These are phyloP conservation scores for Planoprotostelium fungivorum DNA, from an alignment of 78 protist genomes.

Conservation along the genomic window DNA sequence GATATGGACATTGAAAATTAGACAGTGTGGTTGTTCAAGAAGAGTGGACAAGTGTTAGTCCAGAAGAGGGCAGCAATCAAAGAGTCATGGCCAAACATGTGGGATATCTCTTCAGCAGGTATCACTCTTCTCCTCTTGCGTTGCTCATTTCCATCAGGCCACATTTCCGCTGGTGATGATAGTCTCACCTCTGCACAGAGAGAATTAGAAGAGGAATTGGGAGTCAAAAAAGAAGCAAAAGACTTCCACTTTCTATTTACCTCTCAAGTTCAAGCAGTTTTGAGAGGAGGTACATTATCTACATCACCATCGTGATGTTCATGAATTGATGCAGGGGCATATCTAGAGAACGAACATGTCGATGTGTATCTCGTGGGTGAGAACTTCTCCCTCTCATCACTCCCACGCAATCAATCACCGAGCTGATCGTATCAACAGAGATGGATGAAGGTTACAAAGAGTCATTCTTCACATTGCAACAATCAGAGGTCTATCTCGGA, in stretches of 20 bases:
- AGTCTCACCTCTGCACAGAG: background rate
- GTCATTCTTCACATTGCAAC: background rate
- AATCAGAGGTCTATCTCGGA: background rate
- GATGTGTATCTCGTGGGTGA: background rate
- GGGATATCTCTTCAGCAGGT: background rate
- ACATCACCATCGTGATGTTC: background rate
- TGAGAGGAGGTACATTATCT: background rate
- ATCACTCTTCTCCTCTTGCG: no score
- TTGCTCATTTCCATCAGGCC: no score
- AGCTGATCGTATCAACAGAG: no score
- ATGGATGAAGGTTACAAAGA: background rate
- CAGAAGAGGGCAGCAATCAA: background rate
- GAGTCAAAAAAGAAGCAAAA: background rate
- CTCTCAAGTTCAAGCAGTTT: background rate
- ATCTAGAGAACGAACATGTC: background rate
- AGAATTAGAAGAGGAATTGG: background rate
- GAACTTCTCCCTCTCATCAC: background rate
- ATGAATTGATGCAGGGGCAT: background rate
- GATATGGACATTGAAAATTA: no score
- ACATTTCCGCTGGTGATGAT: background rate
- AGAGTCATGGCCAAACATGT: background rate
- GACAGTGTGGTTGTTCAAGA: background rate
- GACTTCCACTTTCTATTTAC: background rate
- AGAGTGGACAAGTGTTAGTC: background rate
- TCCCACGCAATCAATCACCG: no score